Conservation (phyloP, 495 filamentous ascomycete species). For the Thozetella sp. region DNA sequence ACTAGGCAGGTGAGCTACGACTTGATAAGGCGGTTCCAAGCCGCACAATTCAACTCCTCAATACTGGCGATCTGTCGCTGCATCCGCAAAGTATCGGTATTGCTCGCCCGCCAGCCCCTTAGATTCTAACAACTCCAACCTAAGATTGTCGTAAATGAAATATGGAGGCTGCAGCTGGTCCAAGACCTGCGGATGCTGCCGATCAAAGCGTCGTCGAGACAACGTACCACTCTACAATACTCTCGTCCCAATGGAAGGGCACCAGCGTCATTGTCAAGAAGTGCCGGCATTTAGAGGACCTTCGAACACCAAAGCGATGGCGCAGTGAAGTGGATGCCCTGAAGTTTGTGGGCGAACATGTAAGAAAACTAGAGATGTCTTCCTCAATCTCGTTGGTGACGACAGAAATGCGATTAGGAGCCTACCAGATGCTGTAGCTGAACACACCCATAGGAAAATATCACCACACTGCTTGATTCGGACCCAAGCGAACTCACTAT, state of each 20-base stretch:
- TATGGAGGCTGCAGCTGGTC: neutral
- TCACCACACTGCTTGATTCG: conserved; percentile 1
- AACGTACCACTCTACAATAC: conserved; percentile 2
- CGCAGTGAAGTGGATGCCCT: conserved; percentile 1
- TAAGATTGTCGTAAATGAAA: neutral
- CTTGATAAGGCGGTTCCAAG: neutral
- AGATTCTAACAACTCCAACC: neutral
- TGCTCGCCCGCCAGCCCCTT: neutral
- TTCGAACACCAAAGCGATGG: neutral
- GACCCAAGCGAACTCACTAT: neutral
- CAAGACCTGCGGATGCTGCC: no score
- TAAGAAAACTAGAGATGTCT: neutral
- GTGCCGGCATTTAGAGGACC: neutral
- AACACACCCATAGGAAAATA: neutral
- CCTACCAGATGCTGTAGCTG: neutral
- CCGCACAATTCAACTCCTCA: neutral
- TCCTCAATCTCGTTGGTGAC: neutral
- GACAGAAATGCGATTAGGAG: no score
- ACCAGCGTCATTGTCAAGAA: neutral
- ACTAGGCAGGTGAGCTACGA: no score
- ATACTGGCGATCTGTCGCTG: neutral
- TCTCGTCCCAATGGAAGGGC: neutral
- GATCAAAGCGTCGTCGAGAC: neutral
- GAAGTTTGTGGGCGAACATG: neutral
- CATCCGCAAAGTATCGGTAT: neutral